Evolutionary conservation across 805 yeast species (phyloP).

Genomic region (Metschnikowia colocasiae): DNA sequence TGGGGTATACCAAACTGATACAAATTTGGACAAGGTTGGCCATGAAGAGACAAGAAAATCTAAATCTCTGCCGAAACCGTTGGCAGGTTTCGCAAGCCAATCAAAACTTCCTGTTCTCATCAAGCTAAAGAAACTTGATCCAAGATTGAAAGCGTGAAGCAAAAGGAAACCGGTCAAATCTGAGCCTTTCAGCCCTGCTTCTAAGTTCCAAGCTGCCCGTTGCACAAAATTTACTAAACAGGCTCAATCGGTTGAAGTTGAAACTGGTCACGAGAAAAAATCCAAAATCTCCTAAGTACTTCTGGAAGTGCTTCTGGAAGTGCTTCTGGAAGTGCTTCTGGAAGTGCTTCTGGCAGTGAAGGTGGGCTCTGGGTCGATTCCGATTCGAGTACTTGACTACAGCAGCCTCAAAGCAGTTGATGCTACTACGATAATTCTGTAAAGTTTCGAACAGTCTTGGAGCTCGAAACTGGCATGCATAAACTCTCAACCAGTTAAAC

Average conservation of each 20-base stretch:
- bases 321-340: no score
- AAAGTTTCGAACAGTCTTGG: background rate
- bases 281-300: background rate
- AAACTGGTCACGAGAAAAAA: background rate
- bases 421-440: background rate
- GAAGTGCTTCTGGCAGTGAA: background rate
- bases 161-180: slow-evolving; percentile 7
- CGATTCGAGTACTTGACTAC: background rate
- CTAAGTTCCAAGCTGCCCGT: background rate
- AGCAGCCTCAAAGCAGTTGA: background rate
- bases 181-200: slow-evolving; percentile 5
- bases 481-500: background rate
- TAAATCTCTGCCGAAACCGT: slow-evolving; percentile 14
- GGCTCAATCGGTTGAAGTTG: background rate
- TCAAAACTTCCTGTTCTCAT: slow-evolving; percentile 20
- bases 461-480: background rate
- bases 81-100: slow-evolving; percentile 14
- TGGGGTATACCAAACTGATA: slow-evolving; percentile 10
- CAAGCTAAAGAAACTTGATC: slow-evolving; percentile 24
- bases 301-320: no score
- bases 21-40: slow-evolving; percentile 9
- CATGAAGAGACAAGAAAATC: slow-evolving; percentile 12
- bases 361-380: background rate
- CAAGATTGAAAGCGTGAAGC: slow-evolving; percentile 10
- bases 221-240: background rate